Evolutionary conservation across 1,284 basidiomycete genomes (phyloP).

Genomic region (Cryptococcus sp.): DNA sequence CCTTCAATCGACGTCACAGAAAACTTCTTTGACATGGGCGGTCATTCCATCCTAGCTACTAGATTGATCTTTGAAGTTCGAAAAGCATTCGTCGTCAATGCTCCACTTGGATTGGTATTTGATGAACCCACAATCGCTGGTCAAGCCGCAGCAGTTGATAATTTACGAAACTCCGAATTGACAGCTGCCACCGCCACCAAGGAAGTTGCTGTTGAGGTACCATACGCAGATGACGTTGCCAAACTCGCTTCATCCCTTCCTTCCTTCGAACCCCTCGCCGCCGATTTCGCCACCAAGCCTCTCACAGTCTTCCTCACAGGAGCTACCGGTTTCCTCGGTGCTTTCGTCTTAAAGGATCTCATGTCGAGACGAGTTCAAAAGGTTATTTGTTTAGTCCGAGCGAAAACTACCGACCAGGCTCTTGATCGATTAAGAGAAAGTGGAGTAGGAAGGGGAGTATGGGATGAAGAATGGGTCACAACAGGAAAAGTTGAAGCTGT

Average conservation of each 20-base stretch:
- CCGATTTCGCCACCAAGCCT: conserved; percentile 55
- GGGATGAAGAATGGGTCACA: conserved; percentile 82
- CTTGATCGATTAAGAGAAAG: conserved; percentile 69
- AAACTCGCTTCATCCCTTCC: conserved; percentile 60
- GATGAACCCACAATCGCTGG: conserved; percentile 80
- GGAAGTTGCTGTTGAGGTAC: conserved; percentile 26
- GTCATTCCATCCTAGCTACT: conserved; percentile 97
- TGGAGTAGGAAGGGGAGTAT: conserved; percentile 80
- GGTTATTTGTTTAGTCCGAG: conserved; percentile 88
- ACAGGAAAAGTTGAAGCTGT: conserved; percentile 73
- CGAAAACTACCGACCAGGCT: conserved; percentile 61
- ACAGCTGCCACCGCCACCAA: conserved; percentile 54
- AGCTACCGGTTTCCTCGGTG: conserved; percentile 94
- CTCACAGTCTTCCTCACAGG: conserved; percentile 91
- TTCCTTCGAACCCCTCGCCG: conserved; percentile 57
- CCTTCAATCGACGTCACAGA: conserved; percentile 80
- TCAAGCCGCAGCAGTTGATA: conserved; percentile 77
- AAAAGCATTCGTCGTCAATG: conserved; percentile 85
- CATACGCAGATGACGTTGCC: conserved; percentile 77
- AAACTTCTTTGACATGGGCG: conserved; percentile 97
- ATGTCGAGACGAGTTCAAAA: conserved; percentile 68
- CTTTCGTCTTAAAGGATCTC: conserved; percentile 82
- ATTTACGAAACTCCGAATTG: conserved; percentile 72
- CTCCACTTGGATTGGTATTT: conserved; percentile 89
- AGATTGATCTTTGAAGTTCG: conserved; percentile 95